These are phyloP conservation scores for Senna siamea DNA, from an alignment of 306 rosid species.

Conservation along the genomic window DNA sequence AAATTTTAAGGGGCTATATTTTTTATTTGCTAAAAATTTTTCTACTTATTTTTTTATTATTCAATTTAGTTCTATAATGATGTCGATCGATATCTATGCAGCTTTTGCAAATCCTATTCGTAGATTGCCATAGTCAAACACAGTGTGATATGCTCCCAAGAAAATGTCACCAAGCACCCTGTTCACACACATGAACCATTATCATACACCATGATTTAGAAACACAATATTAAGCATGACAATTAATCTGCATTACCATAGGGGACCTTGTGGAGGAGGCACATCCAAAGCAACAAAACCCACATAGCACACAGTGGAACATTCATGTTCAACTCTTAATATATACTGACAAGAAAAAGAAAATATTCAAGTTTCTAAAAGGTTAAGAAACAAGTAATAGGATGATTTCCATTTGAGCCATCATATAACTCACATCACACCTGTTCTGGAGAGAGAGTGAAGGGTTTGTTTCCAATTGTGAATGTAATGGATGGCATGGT, in stretches of 20 bases:
- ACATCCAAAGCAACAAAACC: slow-evolving; percentile 75
- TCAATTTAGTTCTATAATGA: not conserved
- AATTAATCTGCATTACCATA: slow-evolving; percentile 53
- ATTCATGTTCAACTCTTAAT: slow-evolving; percentile 56
- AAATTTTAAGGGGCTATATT: not conserved
- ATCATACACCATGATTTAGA: slow-evolving; percentile 18
- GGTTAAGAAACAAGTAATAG: slow-evolving; percentile 8
- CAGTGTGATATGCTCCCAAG: slow-evolving; percentile 75
- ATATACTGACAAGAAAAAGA: slow-evolving; percentile 55
- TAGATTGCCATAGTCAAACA: slow-evolving; percentile 70
- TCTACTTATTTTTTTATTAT: slow-evolving; percentile 3
- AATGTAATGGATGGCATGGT: slow-evolving; percentile 62
- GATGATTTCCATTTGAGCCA: not conserved
- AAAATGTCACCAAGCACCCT: slow-evolving; percentile 79
- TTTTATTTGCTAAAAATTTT: slow-evolving; percentile 4
- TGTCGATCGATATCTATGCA: slow-evolving; percentile 41
- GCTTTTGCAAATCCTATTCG: slow-evolving; percentile 75
- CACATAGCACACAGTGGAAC: slow-evolving; percentile 58
- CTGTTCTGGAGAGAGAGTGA: slow-evolving; percentile 71
- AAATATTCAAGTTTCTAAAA: not conserved
- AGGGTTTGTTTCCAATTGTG: slow-evolving; percentile 60
- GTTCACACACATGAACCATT: slow-evolving; percentile 36
- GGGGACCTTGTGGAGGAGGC: slow-evolving; percentile 79
- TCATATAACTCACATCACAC: slow-evolving; percentile 39
- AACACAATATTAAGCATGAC: not conserved